Conservation (phyloP, 1,284 basidiomycete genomes). For the Sphagnurus paluster region DNA sequence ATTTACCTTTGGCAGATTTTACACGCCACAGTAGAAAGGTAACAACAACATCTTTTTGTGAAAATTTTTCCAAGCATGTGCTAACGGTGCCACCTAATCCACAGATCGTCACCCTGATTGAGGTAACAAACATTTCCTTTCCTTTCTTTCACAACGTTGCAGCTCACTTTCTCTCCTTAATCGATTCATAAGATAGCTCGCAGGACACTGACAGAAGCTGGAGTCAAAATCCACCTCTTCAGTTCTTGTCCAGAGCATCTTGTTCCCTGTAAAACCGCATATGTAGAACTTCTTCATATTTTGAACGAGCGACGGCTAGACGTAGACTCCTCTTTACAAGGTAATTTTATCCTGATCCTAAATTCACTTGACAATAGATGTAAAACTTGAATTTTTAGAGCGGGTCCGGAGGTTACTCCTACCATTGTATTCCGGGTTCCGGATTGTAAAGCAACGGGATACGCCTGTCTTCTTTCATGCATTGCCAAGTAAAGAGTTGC, state of each 20-base stretch:
- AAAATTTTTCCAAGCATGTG: slow-evolving; percentile 6
- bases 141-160: neutral
- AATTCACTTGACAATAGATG: neutral
- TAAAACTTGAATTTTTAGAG: slow-evolving; percentile 8
- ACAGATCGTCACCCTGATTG: slow-evolving; percentile 25
- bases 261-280: slow-evolving; percentile 23
- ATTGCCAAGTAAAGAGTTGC: no score
- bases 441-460: slow-evolving; percentile 8
- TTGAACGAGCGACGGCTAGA: slow-evolving; percentile 21
- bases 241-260: slow-evolving; percentile 19
- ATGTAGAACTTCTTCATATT: slow-evolving; percentile 25
- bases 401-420: slow-evolving; percentile 17
- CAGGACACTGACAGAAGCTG: slow-evolving; percentile 21
- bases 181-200: slow-evolving; percentile 22
- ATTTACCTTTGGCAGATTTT: slow-evolving; percentile 19
- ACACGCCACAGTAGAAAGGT: slow-evolving; percentile 27
- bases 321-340: slow-evolving; percentile 25
- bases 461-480: no score
- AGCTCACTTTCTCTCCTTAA: neutral
- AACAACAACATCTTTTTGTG: slow-evolving; percentile 2
- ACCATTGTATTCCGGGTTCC: slow-evolving; percentile 19
- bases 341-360: slow-evolving; percentile 15
- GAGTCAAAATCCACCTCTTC: slow-evolving; percentile 23
- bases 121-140: slow-evolving; percentile 20
- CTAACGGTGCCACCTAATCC: slow-evolving; percentile 10